These are phyloP conservation scores for Oldenlandia corymbosa DNA, from an alignment of 257 asterid species.

Conservation along the genomic window DNA sequence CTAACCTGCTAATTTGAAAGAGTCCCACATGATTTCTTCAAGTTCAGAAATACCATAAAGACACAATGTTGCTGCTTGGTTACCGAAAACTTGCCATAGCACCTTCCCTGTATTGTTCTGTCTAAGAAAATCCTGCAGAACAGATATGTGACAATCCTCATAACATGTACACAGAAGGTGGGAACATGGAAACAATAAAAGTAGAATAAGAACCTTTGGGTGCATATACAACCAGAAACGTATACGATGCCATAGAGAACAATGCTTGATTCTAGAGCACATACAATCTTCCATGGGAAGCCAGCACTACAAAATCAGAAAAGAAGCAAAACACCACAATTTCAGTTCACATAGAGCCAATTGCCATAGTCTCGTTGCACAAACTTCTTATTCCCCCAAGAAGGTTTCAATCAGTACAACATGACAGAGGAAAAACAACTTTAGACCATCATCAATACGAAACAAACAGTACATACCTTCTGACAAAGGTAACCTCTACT, in stretches of 20 bases:
- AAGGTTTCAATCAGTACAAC: neutral
- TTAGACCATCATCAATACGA: neutral
- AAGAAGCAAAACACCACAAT: neutral
- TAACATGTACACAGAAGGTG: neutral
- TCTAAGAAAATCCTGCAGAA: slow-evolving; percentile 75
- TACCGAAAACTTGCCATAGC: slow-evolving; percentile 85
- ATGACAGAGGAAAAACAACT: neutral
- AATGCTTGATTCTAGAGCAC: slow-evolving; percentile 52
- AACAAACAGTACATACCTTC: slow-evolving; percentile 49
- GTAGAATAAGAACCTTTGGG: slow-evolving; percentile 60
- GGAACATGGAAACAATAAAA: neutral
- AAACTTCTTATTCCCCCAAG: neutral
- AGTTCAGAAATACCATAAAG: slow-evolving; percentile 84
- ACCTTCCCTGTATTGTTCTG: slow-evolving; percentile 97
- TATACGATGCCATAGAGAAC: slow-evolving; percentile 55
- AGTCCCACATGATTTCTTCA: slow-evolving; percentile 90
- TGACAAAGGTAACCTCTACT: slow-evolving; percentile 94
- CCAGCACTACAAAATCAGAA: slow-evolving; percentile 63
- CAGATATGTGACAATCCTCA: neutral
- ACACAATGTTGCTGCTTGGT: slow-evolving; percentile 66
- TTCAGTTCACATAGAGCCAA: neutral
- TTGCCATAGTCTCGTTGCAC: slow-evolving; percentile 7
- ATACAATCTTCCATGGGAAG: slow-evolving; percentile 75
- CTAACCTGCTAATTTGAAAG: slow-evolving; percentile 55
- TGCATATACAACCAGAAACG: slow-evolving; percentile 95